These are phyloP conservation scores for Trifolium dubium DNA, from an alignment of 306 rosid species.

Conservation along the genomic window DNA sequence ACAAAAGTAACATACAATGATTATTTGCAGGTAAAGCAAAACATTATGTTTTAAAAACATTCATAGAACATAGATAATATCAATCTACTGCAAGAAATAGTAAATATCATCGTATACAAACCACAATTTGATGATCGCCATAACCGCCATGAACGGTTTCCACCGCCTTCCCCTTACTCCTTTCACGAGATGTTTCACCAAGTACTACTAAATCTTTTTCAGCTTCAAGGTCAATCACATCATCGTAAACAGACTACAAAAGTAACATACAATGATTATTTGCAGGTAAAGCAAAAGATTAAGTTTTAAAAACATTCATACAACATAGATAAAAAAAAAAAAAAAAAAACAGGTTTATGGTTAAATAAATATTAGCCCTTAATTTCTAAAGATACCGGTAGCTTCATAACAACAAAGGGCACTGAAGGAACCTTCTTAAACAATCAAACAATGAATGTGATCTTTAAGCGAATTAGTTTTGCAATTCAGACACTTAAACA, in stretches of 20 bases:
- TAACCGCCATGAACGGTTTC: no score
- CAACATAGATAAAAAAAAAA: constrained; percentile 2
- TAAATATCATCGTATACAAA: no score
- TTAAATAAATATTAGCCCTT: not conserved
- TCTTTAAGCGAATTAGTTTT: no score
- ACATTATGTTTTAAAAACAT: no score
- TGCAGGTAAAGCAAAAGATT: constrained; percentile 1
- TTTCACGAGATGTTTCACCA: constrained; percentile 43
- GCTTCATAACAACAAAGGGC: not conserved
- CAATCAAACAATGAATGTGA: not conserved
- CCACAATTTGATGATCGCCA: no score
- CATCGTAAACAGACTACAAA: constrained; percentile 51
- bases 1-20: no score
- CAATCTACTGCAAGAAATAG: no score
- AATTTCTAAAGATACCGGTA: not conserved
- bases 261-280: constrained; percentile 22
- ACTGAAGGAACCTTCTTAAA: not conserved
- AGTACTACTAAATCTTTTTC: not conserved
- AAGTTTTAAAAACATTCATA: constrained; percentile 1
- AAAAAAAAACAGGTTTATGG: no score
- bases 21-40: no score
- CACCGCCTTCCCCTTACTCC: constrained; percentile 72
- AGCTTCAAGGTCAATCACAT: constrained; percentile 69
- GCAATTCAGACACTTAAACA: no score
- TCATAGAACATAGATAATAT: no score